Base-by-base conservation (phyloP, 78 protist species). In the Salpingoeca rosetta region DNA sequence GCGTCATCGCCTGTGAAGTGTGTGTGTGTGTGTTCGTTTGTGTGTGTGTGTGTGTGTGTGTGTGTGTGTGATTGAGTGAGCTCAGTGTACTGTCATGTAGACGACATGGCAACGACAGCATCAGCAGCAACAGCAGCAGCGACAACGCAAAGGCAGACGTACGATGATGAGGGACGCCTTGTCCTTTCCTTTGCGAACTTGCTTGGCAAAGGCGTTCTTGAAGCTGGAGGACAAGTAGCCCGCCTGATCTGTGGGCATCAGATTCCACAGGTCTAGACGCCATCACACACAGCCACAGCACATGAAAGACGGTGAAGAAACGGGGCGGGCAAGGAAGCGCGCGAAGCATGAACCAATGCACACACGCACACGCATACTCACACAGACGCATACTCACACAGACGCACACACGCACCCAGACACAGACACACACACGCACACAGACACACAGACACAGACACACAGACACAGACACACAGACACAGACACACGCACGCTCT, bases 351-450 rank as follows among this genome's bases (percentile, higher is more conserved):
- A n/a, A n/a, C n/a, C n/a, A n/a, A n/a, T n/a, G n/a, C n/a, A n/a
- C n/a, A n/a, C n/a, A n/a, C n/a, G n/a, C n/a, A n/a, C n/a, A n/a
- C n/a, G n/a, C n/a, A n/a, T n/a, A n/a, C n/a, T n/a, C n/a, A n/a
- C n/a, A n/a, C n/a, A n/a, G n/a, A n/a, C 65, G 42, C 87, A 10
- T 11, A 40, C 39, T 31, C 40, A 82, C 87, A 85, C 28, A 2
- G 10, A 2, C 11, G 41, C 37, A 24, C 82, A 74, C 76, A 85
- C 41, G 2, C 1, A 24, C 35, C 45, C 27, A 42, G 1, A 3
- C 77, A 11, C 25, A 1, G 41, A 0, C 38, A n/a, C n/a, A n/a
- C n/a, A n/a, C n/a, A n/a, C n/a, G n/a, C n/a, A n/a, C n/a, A n/a
- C n/a, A n/a, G n/a, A n/a, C n/a, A n/a, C n/a, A n/a, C n/a, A n/a